Percentiles rank a stretch among this genome's conserved stretches.
phyloP scores from a whole-genome alignment of 768 basidiomycete species.

The Trametes gibbosa region DNA sequence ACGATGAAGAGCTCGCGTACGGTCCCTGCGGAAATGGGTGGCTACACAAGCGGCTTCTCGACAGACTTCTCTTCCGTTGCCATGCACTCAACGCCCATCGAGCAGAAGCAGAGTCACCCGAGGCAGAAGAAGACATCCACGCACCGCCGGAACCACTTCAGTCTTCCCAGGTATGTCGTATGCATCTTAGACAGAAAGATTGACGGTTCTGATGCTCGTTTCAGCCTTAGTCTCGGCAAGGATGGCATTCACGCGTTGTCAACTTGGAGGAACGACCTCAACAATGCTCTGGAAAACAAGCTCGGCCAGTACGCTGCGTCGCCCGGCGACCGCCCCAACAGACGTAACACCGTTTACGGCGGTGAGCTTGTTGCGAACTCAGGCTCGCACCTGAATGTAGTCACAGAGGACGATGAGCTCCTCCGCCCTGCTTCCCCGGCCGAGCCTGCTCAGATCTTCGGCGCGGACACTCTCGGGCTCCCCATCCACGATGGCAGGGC shows the following conservation, averaged over 20 bases:
- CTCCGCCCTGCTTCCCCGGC: constrained; percentile 20
- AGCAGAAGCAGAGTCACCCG: constrained; percentile 24
- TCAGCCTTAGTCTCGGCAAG: constrained; percentile 62
- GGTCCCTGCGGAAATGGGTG: constrained; percentile 31
- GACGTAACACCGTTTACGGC: constrained; percentile 42
- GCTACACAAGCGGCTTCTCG: constrained; percentile 23
- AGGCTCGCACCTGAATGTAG: constrained; percentile 32
- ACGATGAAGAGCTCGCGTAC: constrained; percentile 17
- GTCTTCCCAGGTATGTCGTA: constrained; percentile 56
- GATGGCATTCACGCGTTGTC: constrained; percentile 52
- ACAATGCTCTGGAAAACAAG: constrained; percentile 46
- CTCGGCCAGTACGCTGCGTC: constrained; percentile 35
- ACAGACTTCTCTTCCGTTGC: constrained; percentile 54
- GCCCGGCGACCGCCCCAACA: constrained; percentile 41
- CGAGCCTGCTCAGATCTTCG: constrained; percentile 14
- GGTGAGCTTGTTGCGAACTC: constrained; percentile 20
- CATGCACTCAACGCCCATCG: constrained; percentile 61
- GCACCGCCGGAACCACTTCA: constrained; percentile 63
- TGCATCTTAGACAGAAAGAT: not conserved
- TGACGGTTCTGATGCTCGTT: constrained; percentile 1
- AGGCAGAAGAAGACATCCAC: constrained; percentile 43
- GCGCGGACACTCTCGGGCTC: constrained; percentile 41
- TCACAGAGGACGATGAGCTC: constrained; percentile 41
- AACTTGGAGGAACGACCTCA: constrained; percentile 53
- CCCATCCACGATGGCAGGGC: constrained; percentile 46